Evolutionary conservation across 495 filamentous ascomycete genomes (phyloP).

Genomic region (Aspergillus saccharolyticus): DNA sequence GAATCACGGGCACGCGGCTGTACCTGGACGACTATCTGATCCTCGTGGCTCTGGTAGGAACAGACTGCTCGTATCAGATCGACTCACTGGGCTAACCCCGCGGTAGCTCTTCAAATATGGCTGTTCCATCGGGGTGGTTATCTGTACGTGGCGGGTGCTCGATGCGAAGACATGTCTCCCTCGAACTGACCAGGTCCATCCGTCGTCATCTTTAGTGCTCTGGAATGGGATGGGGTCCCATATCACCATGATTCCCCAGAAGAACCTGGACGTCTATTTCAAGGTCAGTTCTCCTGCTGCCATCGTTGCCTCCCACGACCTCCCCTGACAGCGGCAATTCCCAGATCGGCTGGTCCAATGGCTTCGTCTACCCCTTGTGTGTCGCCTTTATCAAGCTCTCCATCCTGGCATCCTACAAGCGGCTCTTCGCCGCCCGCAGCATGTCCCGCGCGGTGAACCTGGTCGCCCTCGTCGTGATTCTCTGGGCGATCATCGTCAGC

Average conservation of each 20-base stretch:
- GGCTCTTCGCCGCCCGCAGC: conserved; percentile 27
- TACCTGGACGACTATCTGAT: conserved; percentile 39
- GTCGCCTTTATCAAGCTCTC: conserved; percentile 38
- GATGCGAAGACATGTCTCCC: not conserved
- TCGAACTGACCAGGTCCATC: too few species aligned
- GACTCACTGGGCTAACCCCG: not conserved
- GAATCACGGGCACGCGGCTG: conserved; percentile 22
- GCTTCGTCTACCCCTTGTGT: conserved; percentile 28
- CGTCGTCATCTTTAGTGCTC: conserved; percentile 17
- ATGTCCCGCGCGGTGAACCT: conserved; percentile 26
- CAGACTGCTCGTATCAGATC: not conserved
- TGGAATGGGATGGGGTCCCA: conserved; percentile 32
- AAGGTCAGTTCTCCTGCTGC: conserved; percentile 17
- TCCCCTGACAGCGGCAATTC: not conserved
- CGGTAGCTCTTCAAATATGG: conserved; percentile 33
- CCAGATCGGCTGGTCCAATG: conserved; percentile 23
- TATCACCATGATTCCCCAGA: conserved; percentile 26
- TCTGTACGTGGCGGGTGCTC: conserved; percentile 20
- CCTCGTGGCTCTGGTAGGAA: conserved; percentile 28
- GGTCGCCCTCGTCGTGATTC: conserved; percentile 23
- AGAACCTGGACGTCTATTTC: conserved; percentile 25
- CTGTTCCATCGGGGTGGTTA: conserved; percentile 26
- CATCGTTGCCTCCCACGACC: not conserved
- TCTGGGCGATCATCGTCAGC: conserved; percentile 30
- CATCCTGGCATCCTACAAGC: conserved; percentile 39